Conservation (phyloP, 2,329 filamentous ascomycete species). For the Chlorencoelia australis region DNA sequence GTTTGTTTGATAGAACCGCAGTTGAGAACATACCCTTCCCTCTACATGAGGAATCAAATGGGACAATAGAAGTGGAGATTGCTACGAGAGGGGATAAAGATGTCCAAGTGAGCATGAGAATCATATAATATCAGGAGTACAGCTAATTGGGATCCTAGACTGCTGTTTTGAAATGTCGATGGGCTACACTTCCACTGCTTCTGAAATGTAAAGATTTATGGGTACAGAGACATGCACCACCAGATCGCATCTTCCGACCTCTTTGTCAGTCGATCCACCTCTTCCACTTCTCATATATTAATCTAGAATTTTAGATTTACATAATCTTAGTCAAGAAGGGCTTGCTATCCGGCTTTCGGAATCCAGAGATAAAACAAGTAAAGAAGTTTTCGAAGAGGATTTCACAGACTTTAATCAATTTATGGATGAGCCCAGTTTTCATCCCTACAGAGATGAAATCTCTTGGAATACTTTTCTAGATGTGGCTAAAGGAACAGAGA, state of each 20-base stretch:
- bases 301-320: neutral
- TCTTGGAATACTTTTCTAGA: conserved; percentile 7
- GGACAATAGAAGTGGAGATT: neutral
- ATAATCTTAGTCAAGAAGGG: neutral
- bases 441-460: neutral
- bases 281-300: neutral
- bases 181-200: conserved; percentile 19
- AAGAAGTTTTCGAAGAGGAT: conserved; percentile 4
- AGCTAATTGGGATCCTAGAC: conserved; percentile 11
- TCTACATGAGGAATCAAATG: neutral
- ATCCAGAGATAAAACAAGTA: neutral
- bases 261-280: too few relatives aligned
- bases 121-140: neutral
- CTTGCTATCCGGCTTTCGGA: neutral
- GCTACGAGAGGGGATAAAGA: neutral
- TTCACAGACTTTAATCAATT: neutral
- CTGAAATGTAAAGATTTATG: conserved; percentile 19
- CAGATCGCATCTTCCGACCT: too few relatives aligned
- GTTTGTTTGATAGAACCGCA: too few relatives aligned
- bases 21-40: too few relatives aligned
- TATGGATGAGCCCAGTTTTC: neutral
- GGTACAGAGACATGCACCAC: conserved; percentile 11
- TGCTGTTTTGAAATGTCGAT: conserved; percentile 21
- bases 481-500: conserved; percentile 14
- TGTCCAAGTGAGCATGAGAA: conserved; percentile 7